Percentiles rank a stretch among this genome's conserved stretches.
Evolutionary conservation across 441 rosid genomes (phyloP).

Genomic region (Bruguiera hainesii): DNA sequence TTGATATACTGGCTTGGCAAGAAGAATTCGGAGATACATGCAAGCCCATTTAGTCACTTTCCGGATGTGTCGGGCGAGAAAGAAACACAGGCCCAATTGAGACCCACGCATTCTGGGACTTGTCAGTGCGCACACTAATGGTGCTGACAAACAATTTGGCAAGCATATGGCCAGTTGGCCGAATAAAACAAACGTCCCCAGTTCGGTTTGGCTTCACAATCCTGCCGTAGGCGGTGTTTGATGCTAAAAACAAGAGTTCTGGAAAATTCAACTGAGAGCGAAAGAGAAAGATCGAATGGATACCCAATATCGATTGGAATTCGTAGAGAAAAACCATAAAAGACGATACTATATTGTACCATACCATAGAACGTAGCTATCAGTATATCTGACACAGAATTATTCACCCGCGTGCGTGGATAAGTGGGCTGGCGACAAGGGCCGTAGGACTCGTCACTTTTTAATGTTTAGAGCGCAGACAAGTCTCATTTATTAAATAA

Average conservation of each 20-base stretch:
- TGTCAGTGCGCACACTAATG: no score
- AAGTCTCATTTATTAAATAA: slow-evolving; percentile 9
- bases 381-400: not conserved
- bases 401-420: slow-evolving; percentile 20
- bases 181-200: not conserved
- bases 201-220: not conserved
- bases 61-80: no score
- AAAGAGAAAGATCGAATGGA: not conserved
- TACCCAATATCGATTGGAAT: not conserved
- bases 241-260: not conserved
- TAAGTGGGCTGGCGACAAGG: slow-evolving; percentile 1
- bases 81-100: no score
- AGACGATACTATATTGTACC: not conserved
- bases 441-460: not conserved
- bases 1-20: no score
- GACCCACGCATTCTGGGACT: no score
- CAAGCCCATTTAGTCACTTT: no score
- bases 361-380: not conserved
- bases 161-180: no score
- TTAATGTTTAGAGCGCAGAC: not conserved
- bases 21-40: no score
- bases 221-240: no score
- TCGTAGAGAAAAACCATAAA: not conserved
- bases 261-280: not conserved
- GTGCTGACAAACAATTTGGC: no score